Conservation (phyloP, 768 basidiomycete genomes). For the Boletus sp. region DNA sequence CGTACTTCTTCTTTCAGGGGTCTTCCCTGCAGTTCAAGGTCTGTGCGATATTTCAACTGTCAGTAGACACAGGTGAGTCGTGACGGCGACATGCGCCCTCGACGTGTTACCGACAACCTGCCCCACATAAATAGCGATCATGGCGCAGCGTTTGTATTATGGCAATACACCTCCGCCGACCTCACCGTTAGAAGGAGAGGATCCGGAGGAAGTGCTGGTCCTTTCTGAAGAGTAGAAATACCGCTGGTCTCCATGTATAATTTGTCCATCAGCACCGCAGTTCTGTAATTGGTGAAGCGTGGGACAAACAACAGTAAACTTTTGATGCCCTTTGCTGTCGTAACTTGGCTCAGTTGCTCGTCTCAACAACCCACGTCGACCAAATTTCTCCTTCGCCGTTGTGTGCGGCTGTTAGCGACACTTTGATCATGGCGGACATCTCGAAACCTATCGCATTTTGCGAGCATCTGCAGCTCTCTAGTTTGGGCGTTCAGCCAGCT, state of each 20-base stretch:
- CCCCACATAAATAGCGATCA: conserved; percentile 51
- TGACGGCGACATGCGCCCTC: conserved; percentile 2
- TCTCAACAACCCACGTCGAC: conserved; percentile 25
- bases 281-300: conserved; percentile 5
- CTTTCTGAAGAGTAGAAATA: conserved; percentile 53
- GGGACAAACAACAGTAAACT: conserved; percentile 34
- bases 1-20: conserved; percentile 73
- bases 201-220: conserved; percentile 71
- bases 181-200: conserved; percentile 48
- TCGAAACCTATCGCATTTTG: conserved; percentile 82
- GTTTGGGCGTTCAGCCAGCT: conserved; percentile 91
- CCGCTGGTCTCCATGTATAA: not conserved
- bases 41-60: conserved; percentile 81
- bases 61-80: conserved; percentile 67
- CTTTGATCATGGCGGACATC: conserved; percentile 26
- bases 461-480: conserved; percentile 92
- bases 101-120: conserved; percentile 8
- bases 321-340: conserved; percentile 16
- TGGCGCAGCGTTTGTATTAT: conserved; percentile 70
- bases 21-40: conserved; percentile 79
- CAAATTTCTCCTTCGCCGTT: conserved; percentile 12
- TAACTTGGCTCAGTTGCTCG: conserved; percentile 6
- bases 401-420: conserved; percentile 18
- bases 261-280: not conserved
- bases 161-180: conserved; percentile 63